These are phyloP conservation scores for Tuber calosporum DNA, from an alignment of 495 filamentous ascomycete species.

Conservation along the genomic window DNA sequence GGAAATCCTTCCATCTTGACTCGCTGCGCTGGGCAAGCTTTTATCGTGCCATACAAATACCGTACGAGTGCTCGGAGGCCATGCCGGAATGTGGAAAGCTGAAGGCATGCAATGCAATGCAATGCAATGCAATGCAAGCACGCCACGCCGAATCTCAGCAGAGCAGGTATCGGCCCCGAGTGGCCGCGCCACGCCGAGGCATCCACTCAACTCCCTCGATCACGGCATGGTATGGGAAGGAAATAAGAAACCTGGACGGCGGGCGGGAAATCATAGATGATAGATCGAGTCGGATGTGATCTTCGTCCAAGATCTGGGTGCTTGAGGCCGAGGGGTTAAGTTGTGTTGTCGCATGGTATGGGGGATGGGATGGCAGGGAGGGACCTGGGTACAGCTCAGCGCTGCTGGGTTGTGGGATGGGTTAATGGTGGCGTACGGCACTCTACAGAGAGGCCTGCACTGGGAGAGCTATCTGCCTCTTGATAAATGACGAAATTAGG, in stretches of 20 bases:
- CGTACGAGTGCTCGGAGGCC: not conserved
- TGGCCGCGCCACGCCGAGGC: not conserved
- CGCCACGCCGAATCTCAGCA: slow-evolving; percentile 2
- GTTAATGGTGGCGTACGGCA: not conserved
- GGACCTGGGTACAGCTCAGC: not conserved
- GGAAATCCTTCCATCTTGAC: not conserved
- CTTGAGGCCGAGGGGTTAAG: not conserved
- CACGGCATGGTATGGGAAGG: not conserved
- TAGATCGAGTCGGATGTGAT: not conserved
- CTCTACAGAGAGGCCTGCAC: not conserved
- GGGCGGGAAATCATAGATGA: not conserved
- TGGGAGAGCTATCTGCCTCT: not conserved
- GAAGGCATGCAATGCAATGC: not conserved
- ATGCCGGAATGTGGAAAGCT: not conserved
- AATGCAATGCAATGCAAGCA: not conserved
- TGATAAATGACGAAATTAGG: not conserved
- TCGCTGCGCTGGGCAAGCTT: not conserved
- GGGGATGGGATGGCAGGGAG: not conserved
- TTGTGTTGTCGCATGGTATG: not conserved
- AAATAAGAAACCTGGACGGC: not conserved
- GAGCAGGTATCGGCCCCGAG: not conserved
- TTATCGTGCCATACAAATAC: not conserved
- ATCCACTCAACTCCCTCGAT: not conserved
- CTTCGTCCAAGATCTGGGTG: not conserved
- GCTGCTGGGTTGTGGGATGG: not conserved